Base-by-base conservation (phyloP, 768 basidiomycete genomes). In the Trametes sanguinea region DNA sequence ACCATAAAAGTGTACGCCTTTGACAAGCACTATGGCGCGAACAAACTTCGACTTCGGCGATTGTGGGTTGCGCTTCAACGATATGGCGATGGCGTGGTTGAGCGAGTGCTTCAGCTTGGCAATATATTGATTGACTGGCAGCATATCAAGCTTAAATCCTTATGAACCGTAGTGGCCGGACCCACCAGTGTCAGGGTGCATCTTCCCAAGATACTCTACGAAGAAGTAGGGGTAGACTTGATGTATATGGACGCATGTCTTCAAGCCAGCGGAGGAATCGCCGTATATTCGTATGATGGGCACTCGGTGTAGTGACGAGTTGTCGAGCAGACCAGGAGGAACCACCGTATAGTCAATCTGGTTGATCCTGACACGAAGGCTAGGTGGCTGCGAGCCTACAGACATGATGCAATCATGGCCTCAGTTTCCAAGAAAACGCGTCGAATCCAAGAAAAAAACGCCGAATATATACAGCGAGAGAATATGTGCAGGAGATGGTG, bases 1-100 rank as follows among this genome's bases (percentile, higher is more conserved):
- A 8, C 97, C 95, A 74, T 98, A 98, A 75, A 98, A 97, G 70
- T 90, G 89, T 16, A 94, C 78, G n/a, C 94, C 97, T 76, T 98
- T 98, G 64, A 95, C 92, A 53, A 95, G 80, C 50, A 93, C 72
- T 43, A 97, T 82, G 27, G 87, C 87, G 13, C 92, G 89, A 61
- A 92, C 79, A 69, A 81, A 88, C 67, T 83, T 83, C 16, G 85
- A 82, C 47, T 77, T 81, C 5, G 76, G 74, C 1, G 84, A 84
- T 8, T 80, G 69, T 0, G 89, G 89, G 58, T 90, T 85, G 30
- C 87, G 87, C 69, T 88, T 88, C 67, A 94, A 74, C 4, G 93
- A 92, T 48, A 94, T 75, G 1, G 89, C 88, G 65, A 98, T 85
- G 1, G 95, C 95, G 68, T 89, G 85, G 69, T 98, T 93, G 57